phyloP scores from a whole-genome alignment of 2,329 filamentous ascomycete genomes.

The Diplodia scrobiculata region DNA sequence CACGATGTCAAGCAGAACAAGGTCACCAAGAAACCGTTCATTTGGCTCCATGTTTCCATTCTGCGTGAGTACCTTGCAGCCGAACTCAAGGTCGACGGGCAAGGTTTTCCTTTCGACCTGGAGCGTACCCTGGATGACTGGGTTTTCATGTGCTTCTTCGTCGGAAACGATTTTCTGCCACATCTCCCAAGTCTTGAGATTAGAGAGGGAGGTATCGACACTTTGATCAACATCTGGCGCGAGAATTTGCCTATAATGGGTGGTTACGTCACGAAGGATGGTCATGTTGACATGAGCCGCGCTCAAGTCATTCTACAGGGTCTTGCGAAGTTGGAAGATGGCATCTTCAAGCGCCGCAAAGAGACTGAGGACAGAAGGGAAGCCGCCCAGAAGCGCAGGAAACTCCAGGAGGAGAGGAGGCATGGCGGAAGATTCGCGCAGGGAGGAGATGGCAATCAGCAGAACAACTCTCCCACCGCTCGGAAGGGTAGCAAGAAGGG shows the following conservation, averaged over 20 bases:
- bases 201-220: slow-evolving; percentile 94
- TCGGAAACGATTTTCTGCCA: slow-evolving; percentile 96
- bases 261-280: slow-evolving; percentile 94
- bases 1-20: slow-evolving; percentile 78
- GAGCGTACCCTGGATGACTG: slow-evolving; percentile 95
- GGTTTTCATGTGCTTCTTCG: slow-evolving; percentile 99
- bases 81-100: slow-evolving; percentile 78
- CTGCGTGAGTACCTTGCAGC: slow-evolving; percentile 89
- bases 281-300: slow-evolving; percentile 80
- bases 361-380: slow-evolving; percentile 72
- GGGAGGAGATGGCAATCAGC: slow-evolving; percentile 12
- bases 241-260: slow-evolving; percentile 90
- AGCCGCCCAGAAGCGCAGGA: slow-evolving; percentile 33
- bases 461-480: slow-evolving; percentile 13
- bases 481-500: slow-evolving; percentile 22
- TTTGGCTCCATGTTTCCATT: slow-evolving; percentile 93
- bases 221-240: slow-evolving; percentile 93
- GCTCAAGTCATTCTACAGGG: slow-evolving; percentile 87
- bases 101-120: slow-evolving; percentile 87
- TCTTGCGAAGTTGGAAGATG: slow-evolving; percentile 87
- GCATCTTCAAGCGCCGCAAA: slow-evolving; percentile 85
- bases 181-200: slow-evolving; percentile 98
- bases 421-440: slow-evolving; percentile 6
- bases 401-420: slow-evolving; percentile 20
- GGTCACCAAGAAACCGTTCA: slow-evolving; percentile 81